Percentiles rank a stretch among this genome's conserved stretches.
Evolutionary conservation across 2,329 filamentous ascomycete genomes (phyloP).

Genomic region (Penicillium freii): DNA sequence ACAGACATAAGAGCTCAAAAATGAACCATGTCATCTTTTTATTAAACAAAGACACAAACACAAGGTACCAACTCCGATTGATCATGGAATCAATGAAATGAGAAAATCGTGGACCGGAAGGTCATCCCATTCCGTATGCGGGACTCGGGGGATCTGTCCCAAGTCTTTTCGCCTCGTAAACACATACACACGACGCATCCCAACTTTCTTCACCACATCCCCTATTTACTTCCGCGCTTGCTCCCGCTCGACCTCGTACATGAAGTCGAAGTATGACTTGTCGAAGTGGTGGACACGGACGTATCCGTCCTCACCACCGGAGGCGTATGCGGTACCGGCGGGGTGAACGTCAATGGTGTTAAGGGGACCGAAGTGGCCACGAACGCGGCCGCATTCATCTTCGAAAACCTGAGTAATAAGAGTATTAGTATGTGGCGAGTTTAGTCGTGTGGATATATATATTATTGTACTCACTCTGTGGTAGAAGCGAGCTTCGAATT

Average conservation of each 20-base stretch:
- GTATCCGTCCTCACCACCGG: slow-evolving; percentile 96
- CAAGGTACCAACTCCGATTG: slow-evolving; percentile 41
- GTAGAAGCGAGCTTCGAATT: slow-evolving; percentile 99
- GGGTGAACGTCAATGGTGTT: slow-evolving; percentile 96
- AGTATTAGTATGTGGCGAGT: not conserved
- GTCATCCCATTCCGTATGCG: slow-evolving; percentile 32
- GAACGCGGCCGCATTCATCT: slow-evolving; percentile 95
- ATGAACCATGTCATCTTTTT: slow-evolving; percentile 34
- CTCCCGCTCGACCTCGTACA: slow-evolving; percentile 97
- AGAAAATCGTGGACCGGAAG: slow-evolving; percentile 36
- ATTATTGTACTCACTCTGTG: slow-evolving; percentile 64
- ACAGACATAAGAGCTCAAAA: slow-evolving; percentile 21
- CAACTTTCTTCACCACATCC: slow-evolving; percentile 20
- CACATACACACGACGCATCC: slow-evolving; percentile 36
- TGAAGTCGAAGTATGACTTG: slow-evolving; percentile 97
- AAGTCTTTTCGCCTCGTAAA: slow-evolving; percentile 37
- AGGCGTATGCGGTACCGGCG: slow-evolving; percentile 86
- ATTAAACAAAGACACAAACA: slow-evolving; percentile 36
- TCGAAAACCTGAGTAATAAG: slow-evolving; percentile 64
- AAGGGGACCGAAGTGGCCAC: slow-evolving; percentile 93
- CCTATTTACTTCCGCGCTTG: slow-evolving; percentile 45
- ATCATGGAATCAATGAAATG: slow-evolving; percentile 41
- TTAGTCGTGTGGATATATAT: not conserved
- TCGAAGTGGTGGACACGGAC: slow-evolving; percentile 98
- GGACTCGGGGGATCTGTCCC: slow-evolving; percentile 25